Conservation (phyloP, 345 rosid species). For the Salix viminalis region DNA sequence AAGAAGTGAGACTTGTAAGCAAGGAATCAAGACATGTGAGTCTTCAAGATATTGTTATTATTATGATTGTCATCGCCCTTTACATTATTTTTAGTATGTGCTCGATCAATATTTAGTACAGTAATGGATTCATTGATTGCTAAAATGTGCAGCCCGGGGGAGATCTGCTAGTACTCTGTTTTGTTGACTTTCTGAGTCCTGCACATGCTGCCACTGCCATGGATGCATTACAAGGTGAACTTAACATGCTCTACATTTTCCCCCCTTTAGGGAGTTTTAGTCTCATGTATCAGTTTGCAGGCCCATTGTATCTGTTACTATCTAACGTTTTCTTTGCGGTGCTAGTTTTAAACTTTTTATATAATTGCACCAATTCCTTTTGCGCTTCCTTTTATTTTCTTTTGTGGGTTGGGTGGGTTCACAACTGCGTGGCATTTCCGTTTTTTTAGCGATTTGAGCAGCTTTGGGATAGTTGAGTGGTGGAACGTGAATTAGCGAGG, state of each 20-base stretch:
- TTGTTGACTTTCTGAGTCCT: slow-evolving; percentile 68
- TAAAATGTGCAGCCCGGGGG: slow-evolving; percentile 50
- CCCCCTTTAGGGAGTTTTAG: background rate
- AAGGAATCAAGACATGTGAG: slow-evolving; percentile 61
- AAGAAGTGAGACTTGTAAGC: slow-evolving; percentile 65
- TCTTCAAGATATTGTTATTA: background rate
- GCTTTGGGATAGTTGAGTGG: background rate
- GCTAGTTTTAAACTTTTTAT: background rate
- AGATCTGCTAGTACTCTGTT: slow-evolving; percentile 52
- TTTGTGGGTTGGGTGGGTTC: background rate
- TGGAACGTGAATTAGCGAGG: background rate
- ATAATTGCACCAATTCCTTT: background rate
- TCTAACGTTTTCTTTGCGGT: background rate
- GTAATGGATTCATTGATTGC: slow-evolving; percentile 7
- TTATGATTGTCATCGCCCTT: background rate
- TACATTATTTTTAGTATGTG: background rate
- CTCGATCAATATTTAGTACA: background rate
- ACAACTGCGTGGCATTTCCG: background rate
- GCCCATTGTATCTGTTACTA: background rate
- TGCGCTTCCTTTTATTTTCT: background rate
- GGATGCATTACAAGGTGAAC: slow-evolving; percentile 71
- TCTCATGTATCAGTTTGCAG: background rate
- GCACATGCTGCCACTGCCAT: slow-evolving; percentile 64
- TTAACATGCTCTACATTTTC: background rate
- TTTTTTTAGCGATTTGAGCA: background rate